Conservation (phyloP, 2,329 filamentous ascomycete species). For the Colletotrichum sp. region DNA sequence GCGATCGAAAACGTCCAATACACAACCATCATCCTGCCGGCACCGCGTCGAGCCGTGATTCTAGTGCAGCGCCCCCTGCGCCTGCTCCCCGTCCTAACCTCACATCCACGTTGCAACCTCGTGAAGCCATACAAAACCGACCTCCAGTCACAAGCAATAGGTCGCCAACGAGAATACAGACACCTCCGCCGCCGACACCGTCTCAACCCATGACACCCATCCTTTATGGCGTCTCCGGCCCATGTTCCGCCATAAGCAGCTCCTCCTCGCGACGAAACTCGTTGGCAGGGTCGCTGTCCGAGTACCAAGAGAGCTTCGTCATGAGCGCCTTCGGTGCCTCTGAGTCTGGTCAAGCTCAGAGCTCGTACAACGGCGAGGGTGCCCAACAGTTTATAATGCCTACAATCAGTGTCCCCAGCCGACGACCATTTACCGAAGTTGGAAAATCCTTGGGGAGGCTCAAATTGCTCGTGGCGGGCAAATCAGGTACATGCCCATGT, state of each 20-base stretch:
- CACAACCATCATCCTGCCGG: neutral
- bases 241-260: slow-evolving; percentile 50
- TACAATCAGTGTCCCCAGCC: slow-evolving; percentile 87
- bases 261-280: slow-evolving; percentile 59
- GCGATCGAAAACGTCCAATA: slow-evolving; percentile 37
- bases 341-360: neutral
- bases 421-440: slow-evolving; percentile 86
- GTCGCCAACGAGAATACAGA: neutral
- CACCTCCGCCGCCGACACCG: slow-evolving; percentile 23
- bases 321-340: slow-evolving; percentile 22
- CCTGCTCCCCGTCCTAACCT: neutral
- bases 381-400: slow-evolving; percentile 95
- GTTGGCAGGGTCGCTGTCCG: slow-evolving; percentile 52
- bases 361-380: slow-evolving; percentile 46
- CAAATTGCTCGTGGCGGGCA: slow-evolving; percentile 87
- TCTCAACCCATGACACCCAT: slow-evolving; percentile 53
- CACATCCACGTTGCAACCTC: slow-evolving; percentile 25
- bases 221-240: slow-evolving; percentile 43
- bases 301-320: slow-evolving; percentile 34
- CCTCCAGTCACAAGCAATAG: neutral
- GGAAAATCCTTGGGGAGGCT: slow-evolving; percentile 85
- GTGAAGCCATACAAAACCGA: neutral
- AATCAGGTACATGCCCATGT: slow-evolving; percentile 60
- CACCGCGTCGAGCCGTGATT: neutral
- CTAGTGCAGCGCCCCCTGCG: neutral